Evolutionary conservation across 371 early-diverging fungal species (phyloP).

Genomic region (Mortierella sp.): DNA sequence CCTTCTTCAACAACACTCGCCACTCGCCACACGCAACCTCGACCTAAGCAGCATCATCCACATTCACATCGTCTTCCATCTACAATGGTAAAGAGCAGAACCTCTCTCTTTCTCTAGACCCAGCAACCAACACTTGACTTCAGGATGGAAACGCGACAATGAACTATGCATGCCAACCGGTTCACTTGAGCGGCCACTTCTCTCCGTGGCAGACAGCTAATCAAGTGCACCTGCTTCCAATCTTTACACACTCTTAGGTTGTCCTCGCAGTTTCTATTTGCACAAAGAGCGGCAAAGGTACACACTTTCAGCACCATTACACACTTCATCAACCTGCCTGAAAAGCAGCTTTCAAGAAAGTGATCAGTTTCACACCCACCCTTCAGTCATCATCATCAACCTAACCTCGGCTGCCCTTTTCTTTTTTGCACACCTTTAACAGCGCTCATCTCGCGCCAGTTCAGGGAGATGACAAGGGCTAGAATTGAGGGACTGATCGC

Average conservation of each 20-base stretch:
- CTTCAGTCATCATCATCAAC: not conserved
- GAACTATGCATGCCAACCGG: not conserved
- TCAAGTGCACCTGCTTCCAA: not conserved
- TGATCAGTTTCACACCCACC: not conserved
- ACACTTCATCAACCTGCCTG: not conserved
- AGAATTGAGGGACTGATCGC: slow-evolving; percentile 96
- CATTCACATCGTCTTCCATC: not conserved
- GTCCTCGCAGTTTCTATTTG: slow-evolving; percentile 92
- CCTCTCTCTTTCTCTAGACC: not conserved
- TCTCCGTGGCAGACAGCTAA: not conserved
- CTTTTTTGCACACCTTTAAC: not conserved
- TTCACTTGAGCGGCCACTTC: not conserved
- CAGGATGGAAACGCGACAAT: slow-evolving; percentile 1
- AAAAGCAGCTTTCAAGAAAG: not conserved
- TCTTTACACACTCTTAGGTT: slow-evolving; percentile 63
- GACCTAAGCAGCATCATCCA: not conserved
- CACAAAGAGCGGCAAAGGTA: slow-evolving; percentile 96
- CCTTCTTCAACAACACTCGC: not conserved
- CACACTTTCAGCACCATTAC: not conserved
- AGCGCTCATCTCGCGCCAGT: slow-evolving; percentile 97
- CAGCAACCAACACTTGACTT: not conserved
- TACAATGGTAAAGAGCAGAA: not conserved
- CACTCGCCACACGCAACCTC: not conserved
- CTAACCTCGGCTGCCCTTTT: not conserved
- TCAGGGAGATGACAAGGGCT: slow-evolving; percentile 95